Base-by-base conservation (phyloP, 2,329 filamentous ascomycete species). In the Talaromyces sp. region DNA sequence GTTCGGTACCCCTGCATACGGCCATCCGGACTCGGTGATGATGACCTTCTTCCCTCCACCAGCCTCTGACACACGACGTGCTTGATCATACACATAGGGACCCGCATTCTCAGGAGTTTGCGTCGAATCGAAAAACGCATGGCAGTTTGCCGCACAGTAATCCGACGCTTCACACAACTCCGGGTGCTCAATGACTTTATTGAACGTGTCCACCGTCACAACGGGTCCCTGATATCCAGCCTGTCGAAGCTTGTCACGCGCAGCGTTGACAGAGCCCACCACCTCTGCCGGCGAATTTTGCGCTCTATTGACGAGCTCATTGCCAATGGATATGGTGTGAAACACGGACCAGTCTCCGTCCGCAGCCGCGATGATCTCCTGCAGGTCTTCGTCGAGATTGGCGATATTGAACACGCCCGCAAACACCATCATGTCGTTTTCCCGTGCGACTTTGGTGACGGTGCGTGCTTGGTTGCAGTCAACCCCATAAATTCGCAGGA, bases 11-110 rank as follows among this genome's bases (percentile, higher is more conserved):
- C 91, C 91, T 65, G 84, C 74, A 71, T 84, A 86, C 49, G 91
- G 91, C 91, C 91, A 96, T 56, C 92, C 92, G 3, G 88, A 88
- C 79, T 96, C 92, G 1, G 90, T 91, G 66, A 96, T 86, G 41
- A 93, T 80, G 32, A 89, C 82, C 52, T 82, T 80, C 74, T 91
- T 88, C 56, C 82, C 84, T 3, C 52, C 50, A 19, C 24, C 78
- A 3, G 69, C 67, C 7, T 73, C 66, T 19, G 77, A 77, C 61
- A 87, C 77, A 7, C 67, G 71, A 29, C 77, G 69, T 7, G 79
- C 82, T 64, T 87, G 85, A 27, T 79, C 77, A 43, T 79, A 73
- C 43, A 92, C 83, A 73, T 91, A 96, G 0, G 72, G 66, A 3
- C 91, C 91, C 2, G 91, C 86, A 32, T 84, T 74, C 0, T 78